Percentiles rank a stretch among this genome's conserved stretches.
Evolutionary conservation across 305 asterid species (phyloP).

Genomic region (Plantago lanceolata): DNA sequence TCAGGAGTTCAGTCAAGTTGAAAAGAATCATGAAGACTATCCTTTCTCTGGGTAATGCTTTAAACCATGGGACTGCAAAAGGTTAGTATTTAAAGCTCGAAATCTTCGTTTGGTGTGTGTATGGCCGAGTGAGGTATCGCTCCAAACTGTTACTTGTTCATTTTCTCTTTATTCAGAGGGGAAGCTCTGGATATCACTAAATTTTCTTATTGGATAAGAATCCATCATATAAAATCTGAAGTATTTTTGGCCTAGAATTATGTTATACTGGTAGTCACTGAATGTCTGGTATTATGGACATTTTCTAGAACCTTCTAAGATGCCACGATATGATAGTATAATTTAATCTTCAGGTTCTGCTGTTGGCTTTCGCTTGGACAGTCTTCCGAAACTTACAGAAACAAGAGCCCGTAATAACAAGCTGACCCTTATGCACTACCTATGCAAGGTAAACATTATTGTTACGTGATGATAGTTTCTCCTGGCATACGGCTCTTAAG

Average conservation of each 20-base stretch:
- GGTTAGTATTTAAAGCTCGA: conserved; percentile 37
- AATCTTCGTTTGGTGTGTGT: not conserved
- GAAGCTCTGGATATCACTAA: not conserved
- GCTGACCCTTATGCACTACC: conserved; percentile 85
- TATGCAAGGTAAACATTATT: conserved; percentile 60
- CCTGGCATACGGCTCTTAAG: not conserved
- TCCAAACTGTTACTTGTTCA: not conserved
- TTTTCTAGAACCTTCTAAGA: too few relatives aligned
- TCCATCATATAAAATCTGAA: not conserved
- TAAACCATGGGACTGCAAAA: conserved; percentile 88
- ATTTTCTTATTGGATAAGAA: not conserved
- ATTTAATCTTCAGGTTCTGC: conserved; percentile 58
- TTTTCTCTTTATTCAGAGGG: not conserved
- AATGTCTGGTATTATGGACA: too few relatives aligned
- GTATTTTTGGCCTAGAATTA: not conserved
- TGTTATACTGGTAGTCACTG: too few relatives aligned
- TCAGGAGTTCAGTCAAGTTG: conserved; percentile 67
- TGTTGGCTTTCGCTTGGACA: conserved; percentile 84
- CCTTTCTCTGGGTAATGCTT: conserved; percentile 83
- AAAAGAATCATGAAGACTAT: conserved; percentile 79
- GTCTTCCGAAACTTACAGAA: conserved; percentile 83
- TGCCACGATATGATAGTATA: too few relatives aligned
- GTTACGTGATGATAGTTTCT: conserved; percentile 3
- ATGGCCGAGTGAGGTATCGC: not conserved
- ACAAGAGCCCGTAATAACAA: conserved; percentile 75